Base-by-base conservation (phyloP, 192 early-diverging fungal genomes). In the Funneliformis geosporum region DNA sequence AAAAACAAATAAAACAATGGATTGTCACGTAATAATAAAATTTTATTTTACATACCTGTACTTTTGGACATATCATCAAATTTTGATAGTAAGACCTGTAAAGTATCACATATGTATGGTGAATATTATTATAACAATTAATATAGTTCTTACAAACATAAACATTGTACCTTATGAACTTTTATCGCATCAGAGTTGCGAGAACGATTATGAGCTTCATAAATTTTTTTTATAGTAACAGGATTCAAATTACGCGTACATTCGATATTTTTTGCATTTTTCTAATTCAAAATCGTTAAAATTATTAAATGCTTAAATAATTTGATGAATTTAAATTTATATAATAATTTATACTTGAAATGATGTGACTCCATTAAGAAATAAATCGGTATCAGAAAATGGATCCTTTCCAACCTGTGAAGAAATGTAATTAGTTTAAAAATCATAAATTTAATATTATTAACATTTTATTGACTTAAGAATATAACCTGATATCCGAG, bases 401-500 rank as follows among this genome's bases (percentile, higher is more conserved):
- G 86, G 86, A 76, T 87, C 86, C 72, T 87, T 87, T 18, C 82
- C 60, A n/a, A 81, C 81, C 83, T 86, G 25, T 64, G 39, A 60
- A 46, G 68, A 16, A 72, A 59, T 14, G 60, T 68, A 4, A 68
- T 39, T 21, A 5, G 18, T 16, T 40, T 68, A n/a, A 16, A 18
- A 21, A 42, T 28, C 14, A n/a, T 42, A 68, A 65, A 27, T 28
- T 27, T 28, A 28, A 27, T 40, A 43, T 40, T 43, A 9, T 40
- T 9, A 23, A n/a, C 6, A 69, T n/a, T n/a, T 42, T 69, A 14
- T 6, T 68, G 39, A 68, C 21, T 40, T n/a, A 7, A 40, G 40
- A 64, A 65, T 28, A 11, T 69, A 40, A 86, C 85, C 27, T 84
- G 83, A 79, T 83, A 85, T 16, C 78, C 81, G 16, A 81, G 59